Evolutionary conservation across 2,329 filamentous ascomycete genomes (phyloP).

Genomic region (Metarhizium guizhouense): DNA sequence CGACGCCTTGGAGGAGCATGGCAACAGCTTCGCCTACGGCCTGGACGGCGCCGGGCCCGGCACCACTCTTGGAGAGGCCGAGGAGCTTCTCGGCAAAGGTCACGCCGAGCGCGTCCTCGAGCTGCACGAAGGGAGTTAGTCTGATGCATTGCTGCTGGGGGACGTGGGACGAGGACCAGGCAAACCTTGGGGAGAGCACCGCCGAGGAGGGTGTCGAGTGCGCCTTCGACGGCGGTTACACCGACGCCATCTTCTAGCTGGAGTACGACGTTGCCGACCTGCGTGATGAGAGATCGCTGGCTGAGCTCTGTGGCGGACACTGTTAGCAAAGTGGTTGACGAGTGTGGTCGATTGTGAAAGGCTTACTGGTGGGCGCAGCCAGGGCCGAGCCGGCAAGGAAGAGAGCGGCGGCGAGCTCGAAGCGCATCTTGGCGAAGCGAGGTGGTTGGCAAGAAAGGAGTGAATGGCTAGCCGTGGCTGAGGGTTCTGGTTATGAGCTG

Average conservation of each 20-base stretch:
- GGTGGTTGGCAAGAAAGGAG: no score
- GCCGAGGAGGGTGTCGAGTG: neutral
- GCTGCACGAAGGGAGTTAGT: neutral
- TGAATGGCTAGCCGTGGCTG: no score
- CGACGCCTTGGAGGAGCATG: neutral
- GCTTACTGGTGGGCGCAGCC: no score
- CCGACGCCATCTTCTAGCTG: neutral
- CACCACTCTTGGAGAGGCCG: conserved; percentile 4
- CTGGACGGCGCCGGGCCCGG: conserved; percentile 5
- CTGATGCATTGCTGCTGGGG: neutral
- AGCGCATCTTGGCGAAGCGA: no score
- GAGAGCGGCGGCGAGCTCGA: no score
- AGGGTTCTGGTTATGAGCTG: no score
- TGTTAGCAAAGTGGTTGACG: no score
- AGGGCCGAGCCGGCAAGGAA: no score
- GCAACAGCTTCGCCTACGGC: conserved; percentile 5
- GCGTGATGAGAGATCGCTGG: conserved; percentile 3
- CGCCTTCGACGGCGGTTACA: neutral
- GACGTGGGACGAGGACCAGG: neutral
- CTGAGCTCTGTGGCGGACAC: neutral
- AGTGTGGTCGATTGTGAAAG: no score
- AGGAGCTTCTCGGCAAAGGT: conserved; percentile 8
- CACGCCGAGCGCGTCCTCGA: conserved; percentile 8
- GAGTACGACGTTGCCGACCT: neutral
- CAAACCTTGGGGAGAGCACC: neutral